Percentiles rank a stretch among this genome's conserved stretches.
These are phyloP conservation scores for Pyronema domesticum DNA, from an alignment of 495 filamentous ascomycete species.

Conservation along the genomic window DNA sequence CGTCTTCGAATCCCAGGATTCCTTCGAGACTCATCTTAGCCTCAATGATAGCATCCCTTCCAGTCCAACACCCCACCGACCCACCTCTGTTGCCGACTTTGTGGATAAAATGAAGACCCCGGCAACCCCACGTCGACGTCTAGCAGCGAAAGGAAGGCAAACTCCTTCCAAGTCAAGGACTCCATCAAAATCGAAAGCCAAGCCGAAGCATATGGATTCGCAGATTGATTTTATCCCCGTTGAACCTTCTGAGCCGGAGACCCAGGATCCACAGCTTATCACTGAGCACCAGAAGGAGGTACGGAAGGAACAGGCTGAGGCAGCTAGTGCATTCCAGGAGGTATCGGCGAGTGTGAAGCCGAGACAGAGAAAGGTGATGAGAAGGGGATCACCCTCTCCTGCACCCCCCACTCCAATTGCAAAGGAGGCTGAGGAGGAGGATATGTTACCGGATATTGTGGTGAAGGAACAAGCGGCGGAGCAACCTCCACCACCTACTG, in stretches of 20 bases:
- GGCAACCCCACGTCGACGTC: too few relatives aligned
- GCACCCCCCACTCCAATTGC: background rate
- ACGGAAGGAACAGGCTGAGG: conserved; percentile 42
- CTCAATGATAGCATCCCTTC: conserved; percentile 5
- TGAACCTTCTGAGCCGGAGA: conserved; percentile 31
- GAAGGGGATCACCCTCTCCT: background rate
- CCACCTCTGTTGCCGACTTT: background rate
- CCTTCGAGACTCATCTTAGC: conserved; percentile 8
- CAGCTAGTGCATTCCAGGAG: conserved; percentile 54
- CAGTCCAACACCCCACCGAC: conserved; percentile 11
- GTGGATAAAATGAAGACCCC: too few relatives aligned
- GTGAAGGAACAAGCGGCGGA: background rate
- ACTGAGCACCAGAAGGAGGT: conserved; percentile 61
- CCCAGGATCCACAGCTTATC: conserved; percentile 43
- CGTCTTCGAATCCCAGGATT: conserved; percentile 39
- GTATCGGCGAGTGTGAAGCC: conserved; percentile 22
- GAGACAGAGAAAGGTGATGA: background rate
- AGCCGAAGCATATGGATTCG: conserved; percentile 54
- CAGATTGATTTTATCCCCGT: conserved; percentile 59
- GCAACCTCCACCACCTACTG: background rate
- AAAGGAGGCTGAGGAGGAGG: background rate
- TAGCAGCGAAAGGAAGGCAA: too few relatives aligned
- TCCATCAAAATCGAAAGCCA: conserved; percentile 6
- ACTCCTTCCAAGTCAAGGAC: background rate
- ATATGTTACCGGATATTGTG: background rate